Percentiles rank a stretch among this genome's conserved stretches.
Conservation (phyloP, 164 flowering plant species). For the Macadamia tetraphylla region DNA sequence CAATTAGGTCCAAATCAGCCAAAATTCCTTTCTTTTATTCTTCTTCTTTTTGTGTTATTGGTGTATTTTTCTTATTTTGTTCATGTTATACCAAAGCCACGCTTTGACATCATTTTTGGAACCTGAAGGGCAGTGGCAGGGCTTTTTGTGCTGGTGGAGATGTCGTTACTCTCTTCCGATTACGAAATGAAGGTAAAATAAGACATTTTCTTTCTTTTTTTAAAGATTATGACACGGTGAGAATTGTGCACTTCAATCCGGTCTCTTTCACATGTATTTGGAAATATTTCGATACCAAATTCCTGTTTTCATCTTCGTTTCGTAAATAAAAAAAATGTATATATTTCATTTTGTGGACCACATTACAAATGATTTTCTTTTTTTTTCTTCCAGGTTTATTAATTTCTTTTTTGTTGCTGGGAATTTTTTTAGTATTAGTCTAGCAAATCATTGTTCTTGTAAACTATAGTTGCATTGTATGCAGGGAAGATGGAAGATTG, state of each 20-base stretch:
- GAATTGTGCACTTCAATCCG: too few species aligned
- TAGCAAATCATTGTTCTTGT: neutral
- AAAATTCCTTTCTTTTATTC: neutral
- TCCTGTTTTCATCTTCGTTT: neutral
- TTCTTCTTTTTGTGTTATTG: neutral
- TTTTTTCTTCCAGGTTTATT: too few species aligned
- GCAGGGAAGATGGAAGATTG: slow-evolving; percentile 81
- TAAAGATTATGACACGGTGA: too few species aligned
- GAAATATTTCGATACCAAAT: too few species aligned
- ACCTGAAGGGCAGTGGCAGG: slow-evolving; percentile 67
- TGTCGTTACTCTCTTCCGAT: slow-evolving; percentile 45
- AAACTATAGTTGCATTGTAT: slow-evolving; percentile 10
- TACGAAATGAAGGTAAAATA: slow-evolving; percentile 51
- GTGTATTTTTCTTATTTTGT: neutral
- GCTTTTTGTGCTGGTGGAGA: slow-evolving; percentile 86
- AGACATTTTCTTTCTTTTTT: neutral
- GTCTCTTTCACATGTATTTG: too few species aligned
- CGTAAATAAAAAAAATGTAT: too few species aligned
- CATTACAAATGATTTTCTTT: too few species aligned
- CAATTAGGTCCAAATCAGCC: too few species aligned
- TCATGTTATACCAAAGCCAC: neutral
- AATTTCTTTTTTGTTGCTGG: too few species aligned
- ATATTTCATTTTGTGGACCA: too few species aligned
- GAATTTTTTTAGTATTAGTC: too few species aligned
- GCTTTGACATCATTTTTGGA: slow-evolving; percentile 20